Conservation (phyloP, 169 alveolate genomes). For the Perkinsus olseni region DNA sequence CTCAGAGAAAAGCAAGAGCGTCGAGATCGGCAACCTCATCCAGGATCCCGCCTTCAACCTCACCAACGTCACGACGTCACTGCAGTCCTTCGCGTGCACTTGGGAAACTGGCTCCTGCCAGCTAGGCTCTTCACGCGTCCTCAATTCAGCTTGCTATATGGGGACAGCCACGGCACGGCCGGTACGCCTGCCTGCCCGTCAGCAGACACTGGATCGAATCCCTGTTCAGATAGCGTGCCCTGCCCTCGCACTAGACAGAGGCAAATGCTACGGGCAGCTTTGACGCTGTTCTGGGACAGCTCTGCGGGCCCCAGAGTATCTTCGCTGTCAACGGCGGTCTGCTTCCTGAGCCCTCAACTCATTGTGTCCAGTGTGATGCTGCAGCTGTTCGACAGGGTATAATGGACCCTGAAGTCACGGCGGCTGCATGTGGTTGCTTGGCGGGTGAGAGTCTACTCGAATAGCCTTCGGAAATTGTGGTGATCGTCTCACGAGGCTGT, state of each 20-base stretch:
- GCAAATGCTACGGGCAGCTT: background rate
- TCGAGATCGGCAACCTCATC: background rate
- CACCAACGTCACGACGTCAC: background rate
- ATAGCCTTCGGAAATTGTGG: too few species aligned
- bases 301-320: background rate
- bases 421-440: background rate
- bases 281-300: background rate
- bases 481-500: too few species aligned
- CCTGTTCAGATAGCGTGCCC: background rate
- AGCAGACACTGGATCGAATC: background rate
- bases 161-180: background rate
- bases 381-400: background rate
- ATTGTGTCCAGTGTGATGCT: background rate
- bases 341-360: background rate
- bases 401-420: background rate
- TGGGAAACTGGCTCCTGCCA: background rate
- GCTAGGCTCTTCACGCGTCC: background rate
- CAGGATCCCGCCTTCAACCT: background rate
- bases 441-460: background rate
- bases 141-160: background rate
- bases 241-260: background rate
- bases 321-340: background rate
- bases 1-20: background rate
- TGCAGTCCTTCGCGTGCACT: background rate
- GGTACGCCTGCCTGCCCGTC: background rate